These are phyloP conservation scores for Dendrobium nobile DNA, from an alignment of 106 monocot genomes.

Conservation along the genomic window DNA sequence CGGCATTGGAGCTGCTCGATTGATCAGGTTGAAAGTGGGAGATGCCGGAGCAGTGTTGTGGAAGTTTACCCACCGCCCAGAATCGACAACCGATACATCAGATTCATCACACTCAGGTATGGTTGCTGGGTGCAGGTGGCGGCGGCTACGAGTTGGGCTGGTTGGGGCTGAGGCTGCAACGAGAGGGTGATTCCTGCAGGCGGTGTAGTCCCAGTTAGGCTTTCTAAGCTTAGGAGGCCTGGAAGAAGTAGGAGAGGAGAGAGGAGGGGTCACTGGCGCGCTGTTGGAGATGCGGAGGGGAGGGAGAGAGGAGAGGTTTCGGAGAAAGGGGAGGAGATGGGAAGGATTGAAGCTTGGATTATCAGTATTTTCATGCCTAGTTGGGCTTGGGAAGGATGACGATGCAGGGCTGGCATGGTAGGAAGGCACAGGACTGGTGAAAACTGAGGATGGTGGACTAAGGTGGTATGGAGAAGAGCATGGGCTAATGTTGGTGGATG, in stretches of 20 bases:
- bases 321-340: slow-evolving; percentile 83
- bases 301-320: slow-evolving; percentile 63
- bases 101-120: slow-evolving; percentile 93
- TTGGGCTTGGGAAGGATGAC: slow-evolving; percentile 82
- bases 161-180: slow-evolving; percentile 82
- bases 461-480: slow-evolving; percentile 60
- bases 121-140: slow-evolving; percentile 46
- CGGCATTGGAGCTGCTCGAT: slow-evolving; percentile 5
- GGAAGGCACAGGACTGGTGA: slow-evolving; percentile 69
- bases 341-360: slow-evolving; percentile 31
- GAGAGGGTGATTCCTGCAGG: slow-evolving; percentile 36
- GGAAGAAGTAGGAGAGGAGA: slow-evolving; percentile 83
- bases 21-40: slow-evolving; percentile 83
- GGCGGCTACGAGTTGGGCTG: slow-evolving; percentile 60
- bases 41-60: slow-evolving; percentile 72
- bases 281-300: slow-evolving; percentile 85
- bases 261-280: slow-evolving; percentile 85
- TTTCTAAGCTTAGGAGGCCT: slow-evolving; percentile 60
- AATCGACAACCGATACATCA: slow-evolving; percentile 67
- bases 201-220: slow-evolving; percentile 46
- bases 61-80: slow-evolving; percentile 70
- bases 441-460: slow-evolving; percentile 75
- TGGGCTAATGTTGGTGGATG: slow-evolving; percentile 48
- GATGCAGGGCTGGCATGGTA: slow-evolving; percentile 83
- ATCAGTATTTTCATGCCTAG: slow-evolving; percentile 22